Evolutionary conservation across 768 basidiomycete genomes (phyloP).

Genomic region (Leccinum longicurvipes): DNA sequence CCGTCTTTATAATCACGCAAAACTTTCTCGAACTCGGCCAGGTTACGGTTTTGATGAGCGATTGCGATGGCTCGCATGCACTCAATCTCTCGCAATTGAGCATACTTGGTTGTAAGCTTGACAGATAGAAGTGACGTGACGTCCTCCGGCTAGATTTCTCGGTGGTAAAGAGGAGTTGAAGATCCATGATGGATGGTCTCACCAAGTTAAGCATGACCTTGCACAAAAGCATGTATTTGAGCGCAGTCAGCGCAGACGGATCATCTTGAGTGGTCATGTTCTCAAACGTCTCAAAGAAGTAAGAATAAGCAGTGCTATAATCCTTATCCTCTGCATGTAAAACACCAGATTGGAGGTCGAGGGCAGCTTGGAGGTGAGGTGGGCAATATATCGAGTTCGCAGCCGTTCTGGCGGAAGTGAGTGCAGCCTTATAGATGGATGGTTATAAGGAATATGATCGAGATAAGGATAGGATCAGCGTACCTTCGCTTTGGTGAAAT

Average conservation of each 20-base stretch:
- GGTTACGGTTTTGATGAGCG: conserved; percentile 88
- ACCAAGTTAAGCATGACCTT: conserved; percentile 98
- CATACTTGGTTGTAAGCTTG: conserved; percentile 87
- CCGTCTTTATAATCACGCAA: conserved; percentile 84
- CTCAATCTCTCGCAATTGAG: conserved; percentile 84
- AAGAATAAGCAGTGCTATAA: conserved; percentile 94
- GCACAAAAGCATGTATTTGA: conserved; percentile 98
- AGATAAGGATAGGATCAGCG: conserved; percentile 7
- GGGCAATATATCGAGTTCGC: conserved; percentile 96
- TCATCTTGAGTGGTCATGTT: conserved; percentile 78
- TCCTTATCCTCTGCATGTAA: conserved; percentile 97
- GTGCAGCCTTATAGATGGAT: conserved; percentile 54
- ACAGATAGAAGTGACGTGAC: conserved; percentile 81
- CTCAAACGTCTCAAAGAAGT: conserved; percentile 97
- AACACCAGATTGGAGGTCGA: conserved; percentile 72
- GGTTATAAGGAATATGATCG: neutral
- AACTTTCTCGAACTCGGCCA: conserved; percentile 86
- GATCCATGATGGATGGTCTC: conserved; percentile 26
- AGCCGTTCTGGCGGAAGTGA: conserved; percentile 89
- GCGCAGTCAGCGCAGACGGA: conserved; percentile 68
- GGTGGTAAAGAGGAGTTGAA: neutral
- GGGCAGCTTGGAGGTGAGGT: conserved; percentile 56
- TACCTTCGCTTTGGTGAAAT: conserved; percentile 88
- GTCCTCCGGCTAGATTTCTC: conserved; percentile 74
- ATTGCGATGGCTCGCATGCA: conserved; percentile 94